phyloP scores from a whole-genome alignment of 192 early-diverging fungal genomes.

The Coemansia sp. region DNA sequence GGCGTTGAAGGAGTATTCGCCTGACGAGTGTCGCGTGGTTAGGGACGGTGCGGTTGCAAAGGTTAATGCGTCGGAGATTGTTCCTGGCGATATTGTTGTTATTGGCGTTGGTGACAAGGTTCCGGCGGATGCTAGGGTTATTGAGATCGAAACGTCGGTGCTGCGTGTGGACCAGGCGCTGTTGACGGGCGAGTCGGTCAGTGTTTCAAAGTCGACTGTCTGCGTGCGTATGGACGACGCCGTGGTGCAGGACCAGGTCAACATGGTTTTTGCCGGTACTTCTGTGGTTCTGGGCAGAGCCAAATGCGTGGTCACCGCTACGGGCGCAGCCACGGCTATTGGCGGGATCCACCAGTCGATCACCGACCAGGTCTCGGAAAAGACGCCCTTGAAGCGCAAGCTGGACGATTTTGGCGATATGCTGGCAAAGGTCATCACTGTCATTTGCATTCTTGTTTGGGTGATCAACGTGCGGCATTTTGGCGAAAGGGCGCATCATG shows the following conservation, averaged over 20 bases:
- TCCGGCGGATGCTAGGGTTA: conserved; percentile 90
- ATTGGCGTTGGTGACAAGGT: conserved; percentile 94
- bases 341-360: conserved; percentile 93
- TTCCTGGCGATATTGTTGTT: conserved; percentile 96
- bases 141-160: conserved; percentile 78
- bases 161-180: conserved; percentile 94
- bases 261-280: conserved; percentile 97
- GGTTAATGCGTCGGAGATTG: conserved; percentile 76
- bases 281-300: conserved; percentile 92
- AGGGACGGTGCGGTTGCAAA: conserved; percentile 64
- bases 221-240: conserved; percentile 57
- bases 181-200: conserved; percentile 93
- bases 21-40: conserved; percentile 91
- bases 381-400: conserved; percentile 93
- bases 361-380: conserved; percentile 79
- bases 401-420: conserved; percentile 95
- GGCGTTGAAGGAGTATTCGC: conserved; percentile 94
- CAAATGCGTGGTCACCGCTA: conserved; percentile 82
- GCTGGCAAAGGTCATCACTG: conserved; percentile 70
- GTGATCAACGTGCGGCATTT: conserved; percentile 98
- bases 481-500: conserved; percentile 81
- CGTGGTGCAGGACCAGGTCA: conserved; percentile 95
- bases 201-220: conserved; percentile 77
- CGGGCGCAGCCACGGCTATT: conserved; percentile 88
- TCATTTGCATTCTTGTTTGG: conserved; percentile 90